Evolutionary conservation across 352 stramenopile genomes (phyloP), one percentile per base, ranked within the genome.

Genomic region (Globisporangium takayamanum): DNA sequence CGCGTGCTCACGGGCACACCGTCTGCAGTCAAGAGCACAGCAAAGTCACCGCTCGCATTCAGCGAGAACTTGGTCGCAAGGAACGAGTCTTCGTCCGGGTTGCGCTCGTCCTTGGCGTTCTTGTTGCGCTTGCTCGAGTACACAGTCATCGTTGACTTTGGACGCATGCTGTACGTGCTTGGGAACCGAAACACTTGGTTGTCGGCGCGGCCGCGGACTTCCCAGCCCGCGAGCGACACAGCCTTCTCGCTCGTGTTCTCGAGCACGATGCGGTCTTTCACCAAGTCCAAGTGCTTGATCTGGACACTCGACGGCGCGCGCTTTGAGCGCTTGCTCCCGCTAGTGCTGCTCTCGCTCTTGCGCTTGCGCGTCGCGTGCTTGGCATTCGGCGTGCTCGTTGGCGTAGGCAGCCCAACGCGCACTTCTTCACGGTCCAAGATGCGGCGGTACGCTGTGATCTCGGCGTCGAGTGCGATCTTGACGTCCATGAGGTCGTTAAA

Each of bases 401-500:
- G 80, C 11, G 77, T 89, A n/a, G 78, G 64, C 5, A 84, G 60
- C 50, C 78, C 78, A 0, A 91, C 78, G 30, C 80, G 81, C 22
- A 64, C 83, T 59, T 91, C 80, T 60, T 93, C 80, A 18, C 84
- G 84, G 64, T 91, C 81, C 57, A 93, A 68, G 65, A 93, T 93
- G 25, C 79, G 80, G 26, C 76, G 79, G 61, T 93, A 93, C 47
- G 85, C 82, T 60, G 77, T 84, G 56, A 93, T 91, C 66, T 93
- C 84, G 20, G 76, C 72, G 50, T 86, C 77, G 22, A 90, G 70
- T 1, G 73, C 78, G 52, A 93, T 93, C 60, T 93, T 93, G 28
- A 93, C 82, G 56, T 93, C 84, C 84, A 93, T 93, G 48, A 93
- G 73, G 58, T 93, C 84, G 56, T 94, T 94, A 52, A 94, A 92